A percentile compares a stretch with the other conserved stretches of the same genome.
phyloP scores from a whole-genome alignment of 768 basidiomycete species.

The Lactarius sanguifluus region DNA sequence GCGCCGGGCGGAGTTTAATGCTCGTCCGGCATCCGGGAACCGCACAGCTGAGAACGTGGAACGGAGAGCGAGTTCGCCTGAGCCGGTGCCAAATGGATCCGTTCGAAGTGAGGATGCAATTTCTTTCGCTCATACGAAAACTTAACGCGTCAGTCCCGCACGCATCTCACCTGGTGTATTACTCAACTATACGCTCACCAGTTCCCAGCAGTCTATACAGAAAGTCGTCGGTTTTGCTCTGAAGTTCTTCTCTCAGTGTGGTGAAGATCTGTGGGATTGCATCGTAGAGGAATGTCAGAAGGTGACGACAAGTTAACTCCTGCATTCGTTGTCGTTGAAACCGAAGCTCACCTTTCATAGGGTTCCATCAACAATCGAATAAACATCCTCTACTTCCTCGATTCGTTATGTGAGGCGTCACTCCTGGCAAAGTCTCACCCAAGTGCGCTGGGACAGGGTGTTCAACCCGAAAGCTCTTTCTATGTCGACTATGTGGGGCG shows the following conservation, averaged over 20 bases:
- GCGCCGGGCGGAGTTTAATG: neutral
- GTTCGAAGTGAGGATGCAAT: slow-evolving; percentile 74
- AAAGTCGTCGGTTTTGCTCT: slow-evolving; percentile 83
- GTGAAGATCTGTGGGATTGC: slow-evolving; percentile 94
- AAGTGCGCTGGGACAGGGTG: slow-evolving; percentile 40
- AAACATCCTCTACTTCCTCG: slow-evolving; percentile 89
- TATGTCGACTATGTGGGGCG: slow-evolving; percentile 77
- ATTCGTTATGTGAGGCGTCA: slow-evolving; percentile 80
- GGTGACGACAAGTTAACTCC: slow-evolving; percentile 41
- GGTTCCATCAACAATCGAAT: slow-evolving; percentile 90
- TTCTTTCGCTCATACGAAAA: slow-evolving; percentile 57
- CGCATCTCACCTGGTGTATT: slow-evolving; percentile 1
- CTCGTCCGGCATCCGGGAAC: neutral
- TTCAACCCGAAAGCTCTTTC: slow-evolving; percentile 45
- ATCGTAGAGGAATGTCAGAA: slow-evolving; percentile 89
- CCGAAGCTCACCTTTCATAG: slow-evolving; percentile 25
- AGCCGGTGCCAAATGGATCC: slow-evolving; percentile 51
- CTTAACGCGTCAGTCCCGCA: slow-evolving; percentile 61
- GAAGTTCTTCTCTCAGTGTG: slow-evolving; percentile 80
- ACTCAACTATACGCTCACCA: slow-evolving; percentile 39
- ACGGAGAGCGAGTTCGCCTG: neutral
- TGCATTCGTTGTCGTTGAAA: neutral
- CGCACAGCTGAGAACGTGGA: neutral
- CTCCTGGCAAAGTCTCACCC: slow-evolving; percentile 64
- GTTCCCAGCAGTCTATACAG: slow-evolving; percentile 85